phyloP scores from a whole-genome alignment of 140 eudicot genomes.

The Anethum foeniculum region DNA sequence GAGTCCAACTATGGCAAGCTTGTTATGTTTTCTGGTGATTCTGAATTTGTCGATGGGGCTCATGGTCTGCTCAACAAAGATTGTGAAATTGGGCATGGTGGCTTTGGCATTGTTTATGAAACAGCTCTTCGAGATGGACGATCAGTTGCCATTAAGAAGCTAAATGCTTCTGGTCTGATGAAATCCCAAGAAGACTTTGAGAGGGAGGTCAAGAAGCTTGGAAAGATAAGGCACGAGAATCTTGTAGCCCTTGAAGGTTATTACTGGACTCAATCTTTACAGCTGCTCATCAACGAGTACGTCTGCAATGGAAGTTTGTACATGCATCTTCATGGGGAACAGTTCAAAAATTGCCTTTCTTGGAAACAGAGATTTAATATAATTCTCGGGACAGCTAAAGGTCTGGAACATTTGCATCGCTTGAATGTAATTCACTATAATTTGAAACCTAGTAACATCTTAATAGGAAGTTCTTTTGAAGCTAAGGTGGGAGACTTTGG shows the following conservation, averaged over 20 bases:
- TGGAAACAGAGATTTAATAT: conserved; percentile 78
- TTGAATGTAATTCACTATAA: conserved; percentile 70
- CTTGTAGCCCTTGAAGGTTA: conserved; percentile 78
- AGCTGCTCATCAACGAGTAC: conserved; percentile 70
- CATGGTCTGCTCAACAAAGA: conserved; percentile 70
- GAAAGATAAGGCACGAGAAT: conserved; percentile 56
- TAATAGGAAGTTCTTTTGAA: conserved; percentile 56
- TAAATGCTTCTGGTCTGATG: conserved; percentile 52
- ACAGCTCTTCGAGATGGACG: conserved; percentile 75
- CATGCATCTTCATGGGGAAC: conserved; percentile 65
- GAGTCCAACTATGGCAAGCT: conserved; percentile 82
- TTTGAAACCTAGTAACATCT: conserved; percentile 62
- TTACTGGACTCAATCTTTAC: conserved; percentile 86
- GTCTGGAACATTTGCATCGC: conserved; percentile 69
- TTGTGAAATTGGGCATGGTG: conserved; percentile 87
- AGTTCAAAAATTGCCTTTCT: conserved; percentile 35
- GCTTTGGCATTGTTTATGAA: conserved; percentile 77
- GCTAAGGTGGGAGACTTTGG: conserved; percentile 87
- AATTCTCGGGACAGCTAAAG: conserved; percentile 69
- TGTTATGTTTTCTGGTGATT: conserved; percentile 82
- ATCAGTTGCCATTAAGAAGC: conserved; percentile 75
- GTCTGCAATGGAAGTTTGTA: conserved; percentile 67
- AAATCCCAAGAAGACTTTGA: conserved; percentile 81
- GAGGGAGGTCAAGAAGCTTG: conserved; percentile 63
- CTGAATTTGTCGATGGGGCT: conserved; percentile 70